Percentiles rank a stretch among this genome's conserved stretches.
Evolutionary conservation across 108 stramenopile species (phyloP).

Genomic region (Asterionellopsis glacialis): DNA sequence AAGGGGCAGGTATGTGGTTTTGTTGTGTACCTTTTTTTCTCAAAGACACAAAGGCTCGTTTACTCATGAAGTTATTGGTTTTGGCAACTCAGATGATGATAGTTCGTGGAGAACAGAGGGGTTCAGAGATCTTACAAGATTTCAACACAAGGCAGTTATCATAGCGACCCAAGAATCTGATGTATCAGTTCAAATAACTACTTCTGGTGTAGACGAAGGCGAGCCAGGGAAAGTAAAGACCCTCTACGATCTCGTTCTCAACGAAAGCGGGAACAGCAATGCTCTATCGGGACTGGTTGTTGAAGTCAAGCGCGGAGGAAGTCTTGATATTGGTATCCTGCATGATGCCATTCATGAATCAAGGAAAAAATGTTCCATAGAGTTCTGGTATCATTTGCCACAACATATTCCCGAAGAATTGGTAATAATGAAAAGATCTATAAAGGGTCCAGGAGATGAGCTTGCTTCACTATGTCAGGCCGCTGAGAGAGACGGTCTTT

Average conservation of each 20-base stretch:
- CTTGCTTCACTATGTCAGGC: conserved; percentile 58
- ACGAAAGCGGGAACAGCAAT: conserved; percentile 44
- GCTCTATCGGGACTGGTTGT: conserved; percentile 52
- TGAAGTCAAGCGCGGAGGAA: conserved; percentile 59
- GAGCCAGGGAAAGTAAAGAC: conserved; percentile 79
- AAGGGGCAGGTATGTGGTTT: conserved; percentile 37
- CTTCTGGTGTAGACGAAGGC: conserved; percentile 86
- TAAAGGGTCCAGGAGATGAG: conserved; percentile 44
- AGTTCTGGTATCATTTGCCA: conserved; percentile 82
- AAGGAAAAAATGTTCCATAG: conserved; percentile 70
- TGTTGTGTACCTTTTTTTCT: neutral
- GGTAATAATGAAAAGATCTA: conserved; percentile 58
- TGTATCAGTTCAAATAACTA: conserved; percentile 43
- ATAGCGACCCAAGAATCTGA: conserved; percentile 43
- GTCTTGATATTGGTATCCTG: conserved; percentile 82
- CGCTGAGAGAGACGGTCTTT: conserved; percentile 37
- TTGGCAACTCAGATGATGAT: conserved; percentile 46
- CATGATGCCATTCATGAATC: conserved; percentile 49
- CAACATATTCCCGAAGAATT: conserved; percentile 49
- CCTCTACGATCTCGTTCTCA: conserved; percentile 78
- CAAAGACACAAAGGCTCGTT: neutral
- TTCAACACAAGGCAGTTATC: conserved; percentile 40
- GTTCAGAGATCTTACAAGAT: conserved; percentile 64
- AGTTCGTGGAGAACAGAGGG: conserved; percentile 64
- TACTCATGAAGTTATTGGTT: neutral